Conservation (phyloP, 2,329 filamentous ascomycete genomes). For the Hypomyces perniciosus region DNA sequence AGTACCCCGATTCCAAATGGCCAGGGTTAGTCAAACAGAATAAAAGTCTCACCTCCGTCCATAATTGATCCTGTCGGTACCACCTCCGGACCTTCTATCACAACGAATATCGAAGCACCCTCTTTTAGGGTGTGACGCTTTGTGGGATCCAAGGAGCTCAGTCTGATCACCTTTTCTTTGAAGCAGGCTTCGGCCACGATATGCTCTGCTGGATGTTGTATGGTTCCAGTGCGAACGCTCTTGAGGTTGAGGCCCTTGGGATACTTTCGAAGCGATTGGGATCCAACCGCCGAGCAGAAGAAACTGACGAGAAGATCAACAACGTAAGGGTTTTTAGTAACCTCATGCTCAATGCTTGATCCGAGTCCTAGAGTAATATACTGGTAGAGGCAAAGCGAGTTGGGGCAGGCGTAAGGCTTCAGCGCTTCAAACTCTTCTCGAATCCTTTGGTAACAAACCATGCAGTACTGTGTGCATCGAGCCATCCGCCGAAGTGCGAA, state of each 20-base stretch:
- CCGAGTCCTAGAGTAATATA: conserved; percentile 84
- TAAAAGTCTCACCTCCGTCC: background rate
- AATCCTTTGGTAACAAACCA: conserved; percentile 72
- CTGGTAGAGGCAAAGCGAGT: conserved; percentile 74
- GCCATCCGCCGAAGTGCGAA: conserved; percentile 72
- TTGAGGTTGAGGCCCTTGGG: conserved; percentile 38
- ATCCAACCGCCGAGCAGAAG: conserved; percentile 57
- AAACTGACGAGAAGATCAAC: conserved; percentile 82
- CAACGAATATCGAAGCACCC: conserved; percentile 2
- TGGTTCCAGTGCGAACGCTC: conserved; percentile 17
- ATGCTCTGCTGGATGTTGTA: background rate
- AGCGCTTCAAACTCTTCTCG: conserved; percentile 60
- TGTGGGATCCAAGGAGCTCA: background rate
- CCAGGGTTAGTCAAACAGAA: too few relatives aligned
- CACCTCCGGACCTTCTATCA: background rate
- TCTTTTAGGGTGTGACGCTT: background rate
- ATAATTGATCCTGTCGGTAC: background rate
- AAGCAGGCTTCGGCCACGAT: conserved; percentile 5
- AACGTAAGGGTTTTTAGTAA: conserved; percentile 70
- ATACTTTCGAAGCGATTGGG: conserved; percentile 36
- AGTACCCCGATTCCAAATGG: too few relatives aligned
- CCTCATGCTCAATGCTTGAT: conserved; percentile 78
- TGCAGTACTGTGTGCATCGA: conserved; percentile 78
- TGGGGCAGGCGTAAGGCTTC: conserved; percentile 74
- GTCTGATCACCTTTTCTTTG: background rate